Evolutionary conservation across 805 yeast species (phyloP), one percentile per base, ranked within the genome.

Genomic region (Candida tammaniensis): DNA sequence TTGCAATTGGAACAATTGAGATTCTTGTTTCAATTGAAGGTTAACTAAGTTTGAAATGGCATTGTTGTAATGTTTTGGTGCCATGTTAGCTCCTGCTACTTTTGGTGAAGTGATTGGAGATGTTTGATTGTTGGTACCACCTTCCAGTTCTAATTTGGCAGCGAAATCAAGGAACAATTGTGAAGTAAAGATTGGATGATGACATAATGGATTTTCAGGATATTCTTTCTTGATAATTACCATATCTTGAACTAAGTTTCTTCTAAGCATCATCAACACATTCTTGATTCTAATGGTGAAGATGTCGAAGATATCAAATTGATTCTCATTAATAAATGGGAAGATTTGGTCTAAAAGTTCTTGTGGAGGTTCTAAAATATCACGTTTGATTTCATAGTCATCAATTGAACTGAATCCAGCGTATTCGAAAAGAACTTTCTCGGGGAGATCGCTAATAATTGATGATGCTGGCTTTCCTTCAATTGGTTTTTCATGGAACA

Each of bases 161-260:
- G 41, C 44, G 36, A 42, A 55, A 7, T 39, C 32, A n/a, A 36
- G 35, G 35, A 56, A 56, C 4, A 36, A 29, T 4, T 30, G 28
- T 10, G 47, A 35, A 24, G 43, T 48, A 39, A 59, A 59, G 8
- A 57, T 43, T 10, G 56, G 52, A 33, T 56, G 58, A 20, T 39
- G 35, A 13, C 49, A 48, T 11, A 58, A 32, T 10, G 54, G 47
- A 30, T 52, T 54, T 4, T 40, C 31, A 4, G 61, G 62, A 34
- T 48, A 54, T 16, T 35, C 31, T 13, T 30, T 31, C 26, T 44
- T 44, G 2, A 59, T 27, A 5, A 51, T 37, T 7, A 53, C 56
- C 63, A 59, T 57, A 31, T 59, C 64, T 43, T 59, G 64, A 24
- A 53, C 43, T 24, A 59, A 41, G 22, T 46, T 36, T 13, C 46